A percentile compares a stretch with the other conserved stretches of the same genome.
Evolutionary conservation across 208 protist genomes (phyloP).

Genomic region (Wallacemonas rigidus): DNA sequence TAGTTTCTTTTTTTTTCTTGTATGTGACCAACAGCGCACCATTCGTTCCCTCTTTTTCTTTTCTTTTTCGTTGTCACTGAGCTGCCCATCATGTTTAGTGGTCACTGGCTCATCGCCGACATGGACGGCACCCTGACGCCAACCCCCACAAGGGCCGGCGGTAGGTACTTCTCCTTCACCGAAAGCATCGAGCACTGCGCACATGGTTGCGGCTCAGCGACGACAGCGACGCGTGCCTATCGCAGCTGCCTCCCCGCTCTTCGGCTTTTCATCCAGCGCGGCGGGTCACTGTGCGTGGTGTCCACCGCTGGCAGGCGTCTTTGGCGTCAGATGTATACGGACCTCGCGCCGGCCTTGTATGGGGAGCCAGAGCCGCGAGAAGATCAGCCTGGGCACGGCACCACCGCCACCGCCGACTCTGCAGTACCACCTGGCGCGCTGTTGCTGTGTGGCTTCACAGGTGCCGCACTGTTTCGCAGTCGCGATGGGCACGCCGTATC

Average conservation of each 20-base stretch:
- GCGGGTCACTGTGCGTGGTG: slow-evolving; percentile 54
- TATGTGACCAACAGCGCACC: slow-evolving; percentile 11
- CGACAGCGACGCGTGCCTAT: slow-evolving; percentile 21
- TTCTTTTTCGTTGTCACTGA: not conserved
- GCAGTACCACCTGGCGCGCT: slow-evolving; percentile 26
- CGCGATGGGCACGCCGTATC: slow-evolving; percentile 7
- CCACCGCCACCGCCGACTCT: not conserved
- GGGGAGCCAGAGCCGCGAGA: not conserved
- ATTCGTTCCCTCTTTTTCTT: not conserved
- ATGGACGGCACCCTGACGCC: slow-evolving; percentile 67
- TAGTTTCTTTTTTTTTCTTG: slow-evolving; percentile 22
- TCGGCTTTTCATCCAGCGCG: slow-evolving; percentile 28
- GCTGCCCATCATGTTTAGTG: slow-evolving; percentile 28
- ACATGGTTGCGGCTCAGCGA: not conserved
- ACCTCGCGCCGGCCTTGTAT: slow-evolving; percentile 45
- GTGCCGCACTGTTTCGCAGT: slow-evolving; percentile 49
- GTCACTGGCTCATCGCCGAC: slow-evolving; percentile 63
- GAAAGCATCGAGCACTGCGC: slow-evolving; percentile 28
- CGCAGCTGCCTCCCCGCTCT: slow-evolving; percentile 46
- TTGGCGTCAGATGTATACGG: slow-evolving; percentile 55
- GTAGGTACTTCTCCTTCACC: slow-evolving; percentile 45
- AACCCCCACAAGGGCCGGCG: slow-evolving; percentile 46
- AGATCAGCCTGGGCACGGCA: not conserved
- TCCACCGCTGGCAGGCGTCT: slow-evolving; percentile 55
- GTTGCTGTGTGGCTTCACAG: slow-evolving; percentile 67